Evolutionary conservation across 129 eudicot genomes (phyloP), one percentile per base, ranked within the genome.

Genomic region (Glebionis coronaria): DNA sequence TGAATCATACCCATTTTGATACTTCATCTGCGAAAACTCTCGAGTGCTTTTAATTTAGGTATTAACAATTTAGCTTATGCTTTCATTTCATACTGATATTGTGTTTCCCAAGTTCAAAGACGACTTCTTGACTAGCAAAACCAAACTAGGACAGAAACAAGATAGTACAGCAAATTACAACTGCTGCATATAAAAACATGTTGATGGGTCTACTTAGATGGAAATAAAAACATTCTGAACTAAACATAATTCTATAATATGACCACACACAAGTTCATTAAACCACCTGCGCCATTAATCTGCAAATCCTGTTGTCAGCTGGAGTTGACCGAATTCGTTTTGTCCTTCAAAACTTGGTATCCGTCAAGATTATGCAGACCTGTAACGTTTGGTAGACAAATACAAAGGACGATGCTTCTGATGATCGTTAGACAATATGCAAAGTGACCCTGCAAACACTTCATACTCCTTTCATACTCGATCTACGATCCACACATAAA

Each of bases 241-340:
- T 16, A n/a, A 35, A 61, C 51, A 38, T 61, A 61, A 61, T 9
- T 40, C 67, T 49, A 61, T 61, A 9, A n/a, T n/a, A n/a, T n/a
- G n/a, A n/a, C n/a, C n/a, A n/a, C n/a, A n/a, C n/a, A n/a, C n/a
- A n/a, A n/a, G n/a, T n/a, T n/a, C n/a, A n/a, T n/a, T n/a, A n/a
- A n/a, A n/a, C n/a, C n/a, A n/a, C n/a, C n/a, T n/a, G 15, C 45
- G n/a, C 65, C 19, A n/a, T 40, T 61, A 14, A 61, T 61, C 25
- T 40, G 52, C 25, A n/a, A 61, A 40, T 15, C 12, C 8, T 18
- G 67, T 10, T 61, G n/a, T 61, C 27, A 61, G n/a, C 51, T 61
- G 23, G 67, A 40, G 5, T 40, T 3, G 31, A 38, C 51, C 28
- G 38, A 5, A 3, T 61, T 40, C 49, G 3, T 18, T 15, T 40